Conservation (phyloP, 1,284 basidiomycete species). For the Boletus semigastroideus region DNA sequence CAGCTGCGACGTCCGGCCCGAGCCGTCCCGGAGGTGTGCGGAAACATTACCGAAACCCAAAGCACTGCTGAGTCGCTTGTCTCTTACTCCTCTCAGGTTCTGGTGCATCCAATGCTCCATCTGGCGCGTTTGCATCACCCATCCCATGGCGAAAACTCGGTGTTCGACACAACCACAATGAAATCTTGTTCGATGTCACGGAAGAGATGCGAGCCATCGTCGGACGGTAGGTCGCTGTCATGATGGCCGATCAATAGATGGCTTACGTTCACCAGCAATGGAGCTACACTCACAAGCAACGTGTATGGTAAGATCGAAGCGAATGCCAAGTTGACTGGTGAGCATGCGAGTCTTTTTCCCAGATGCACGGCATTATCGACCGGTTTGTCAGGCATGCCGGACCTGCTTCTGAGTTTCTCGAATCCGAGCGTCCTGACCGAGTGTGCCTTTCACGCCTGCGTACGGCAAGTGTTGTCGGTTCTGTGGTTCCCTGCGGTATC, state of each 20-base stretch:
- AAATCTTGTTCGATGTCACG: constrained; percentile 90
- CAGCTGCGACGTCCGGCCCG: constrained; percentile 23
- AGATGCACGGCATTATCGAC: neutral
- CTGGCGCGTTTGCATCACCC: constrained; percentile 81
- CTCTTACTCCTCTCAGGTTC: constrained; percentile 39
- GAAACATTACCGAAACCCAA: constrained; percentile 4
- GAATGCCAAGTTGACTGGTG: constrained; percentile 81
- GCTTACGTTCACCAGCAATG: constrained; percentile 52
- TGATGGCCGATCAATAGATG: neutral
- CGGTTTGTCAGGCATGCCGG: constrained; percentile 71
- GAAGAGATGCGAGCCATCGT: constrained; percentile 85
- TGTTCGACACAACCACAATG: constrained; percentile 85
- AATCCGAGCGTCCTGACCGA: constrained; percentile 77
- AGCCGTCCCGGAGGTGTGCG: constrained; percentile 29
- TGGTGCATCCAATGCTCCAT: constrained; percentile 42
- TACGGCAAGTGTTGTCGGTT: constrained; percentile 57
- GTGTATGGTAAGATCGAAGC: constrained; percentile 82
- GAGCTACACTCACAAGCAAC: constrained; percentile 67
- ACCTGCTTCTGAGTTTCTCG: constrained; percentile 78
- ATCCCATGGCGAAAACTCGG: constrained; percentile 93
- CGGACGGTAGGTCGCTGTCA: constrained; percentile 59
- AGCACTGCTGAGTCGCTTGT: constrained; percentile 15
- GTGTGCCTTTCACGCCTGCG: constrained; percentile 88
- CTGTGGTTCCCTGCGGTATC: neutral
- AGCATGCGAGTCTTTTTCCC: constrained; percentile 5